These are phyloP conservation scores for Exophiala alcalophila DNA, from an alignment of 2,329 filamentous ascomycete species.

Conservation along the genomic window DNA sequence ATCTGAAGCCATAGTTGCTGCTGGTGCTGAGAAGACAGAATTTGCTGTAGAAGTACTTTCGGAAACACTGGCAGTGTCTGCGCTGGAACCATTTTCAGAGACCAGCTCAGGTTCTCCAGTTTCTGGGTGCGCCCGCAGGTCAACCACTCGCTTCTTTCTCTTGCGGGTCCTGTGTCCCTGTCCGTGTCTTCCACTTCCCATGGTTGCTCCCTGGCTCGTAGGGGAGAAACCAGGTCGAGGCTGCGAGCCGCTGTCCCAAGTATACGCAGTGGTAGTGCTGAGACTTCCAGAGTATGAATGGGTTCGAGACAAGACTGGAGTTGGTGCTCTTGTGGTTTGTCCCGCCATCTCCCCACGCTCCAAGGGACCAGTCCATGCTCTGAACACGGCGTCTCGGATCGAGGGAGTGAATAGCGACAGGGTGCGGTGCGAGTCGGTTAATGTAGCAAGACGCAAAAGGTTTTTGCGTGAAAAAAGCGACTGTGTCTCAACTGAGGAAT, in stretches of 20 bases:
- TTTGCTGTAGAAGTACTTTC: constrained; percentile 44
- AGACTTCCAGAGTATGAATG: constrained; percentile 57
- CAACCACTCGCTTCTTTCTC: constrained; percentile 50
- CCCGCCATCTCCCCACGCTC: constrained; percentile 62
- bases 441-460: constrained; percentile 72
- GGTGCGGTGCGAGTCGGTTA: constrained; percentile 86
- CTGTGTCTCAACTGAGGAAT: constrained; percentile 76
- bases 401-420: constrained; percentile 86
- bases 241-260: constrained; percentile 66
- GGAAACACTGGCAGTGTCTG: constrained; percentile 34
- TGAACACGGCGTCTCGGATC: constrained; percentile 86
- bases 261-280: constrained; percentile 61
- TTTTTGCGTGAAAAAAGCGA: constrained; percentile 96
- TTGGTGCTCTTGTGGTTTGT: constrained; percentile 36
- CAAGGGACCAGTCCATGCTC: constrained; percentile 80
- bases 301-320: constrained; percentile 57
- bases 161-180: constrained; percentile 47
- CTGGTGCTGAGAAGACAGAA: constrained; percentile 51
- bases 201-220: constrained; percentile 40
- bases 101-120: constrained; percentile 42
- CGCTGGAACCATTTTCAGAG: constrained; percentile 41
- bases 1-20: constrained; percentile 44
- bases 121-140: constrained; percentile 42
- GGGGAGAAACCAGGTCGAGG: constrained; percentile 36
- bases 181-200: constrained; percentile 43